A percentile compares a stretch with the other conserved stretches of the same genome.
phyloP scores from a whole-genome alignment of 2,329 filamentous ascomycete genomes.

The Monascus ruber region DNA sequence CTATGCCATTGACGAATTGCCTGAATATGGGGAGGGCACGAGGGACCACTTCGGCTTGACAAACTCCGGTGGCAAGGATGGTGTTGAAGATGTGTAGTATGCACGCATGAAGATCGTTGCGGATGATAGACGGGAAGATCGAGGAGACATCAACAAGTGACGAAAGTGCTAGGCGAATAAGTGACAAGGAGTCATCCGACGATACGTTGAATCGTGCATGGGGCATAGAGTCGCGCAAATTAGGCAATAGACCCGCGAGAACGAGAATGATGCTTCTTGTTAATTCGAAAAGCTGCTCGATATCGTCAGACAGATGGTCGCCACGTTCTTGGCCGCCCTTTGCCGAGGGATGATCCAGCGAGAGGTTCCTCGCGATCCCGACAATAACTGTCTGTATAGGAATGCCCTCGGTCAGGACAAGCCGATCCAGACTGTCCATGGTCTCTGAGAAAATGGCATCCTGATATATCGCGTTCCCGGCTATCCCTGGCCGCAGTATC shows the following conservation, averaged over 20 bases:
- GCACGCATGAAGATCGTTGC: slow-evolving; percentile 88
- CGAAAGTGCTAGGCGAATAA: slow-evolving; percentile 70
- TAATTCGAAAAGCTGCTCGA: slow-evolving; percentile 93
- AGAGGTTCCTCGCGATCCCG: slow-evolving; percentile 81
- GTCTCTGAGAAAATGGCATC: slow-evolving; percentile 94
- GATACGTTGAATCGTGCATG: slow-evolving; percentile 65
- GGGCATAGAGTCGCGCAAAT: slow-evolving; percentile 44
- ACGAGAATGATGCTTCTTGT: slow-evolving; percentile 94
- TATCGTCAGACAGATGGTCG: slow-evolving; percentile 84
- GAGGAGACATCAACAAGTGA: slow-evolving; percentile 89
- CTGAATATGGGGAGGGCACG: slow-evolving; percentile 85
- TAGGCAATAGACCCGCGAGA: slow-evolving; percentile 75
- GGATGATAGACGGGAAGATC: slow-evolving; percentile 93
- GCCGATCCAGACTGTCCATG: slow-evolving; percentile 85
- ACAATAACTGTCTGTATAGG: slow-evolving; percentile 88
- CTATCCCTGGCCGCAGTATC: slow-evolving; percentile 87
- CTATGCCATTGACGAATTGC: slow-evolving; percentile 72
- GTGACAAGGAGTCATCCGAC: slow-evolving; percentile 65
- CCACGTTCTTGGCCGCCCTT: slow-evolving; percentile 54
- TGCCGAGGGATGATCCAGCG: slow-evolving; percentile 82
- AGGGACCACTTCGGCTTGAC: slow-evolving; percentile 79
- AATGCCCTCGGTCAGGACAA: slow-evolving; percentile 81
- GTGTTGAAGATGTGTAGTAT: slow-evolving; percentile 95
- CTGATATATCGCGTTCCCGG: slow-evolving; percentile 91
- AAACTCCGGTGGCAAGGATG: slow-evolving; percentile 74